Evolutionary conservation across 2,329 filamentous ascomycete species (phyloP).

Genomic region (Gliomastix tumulicola): DNA sequence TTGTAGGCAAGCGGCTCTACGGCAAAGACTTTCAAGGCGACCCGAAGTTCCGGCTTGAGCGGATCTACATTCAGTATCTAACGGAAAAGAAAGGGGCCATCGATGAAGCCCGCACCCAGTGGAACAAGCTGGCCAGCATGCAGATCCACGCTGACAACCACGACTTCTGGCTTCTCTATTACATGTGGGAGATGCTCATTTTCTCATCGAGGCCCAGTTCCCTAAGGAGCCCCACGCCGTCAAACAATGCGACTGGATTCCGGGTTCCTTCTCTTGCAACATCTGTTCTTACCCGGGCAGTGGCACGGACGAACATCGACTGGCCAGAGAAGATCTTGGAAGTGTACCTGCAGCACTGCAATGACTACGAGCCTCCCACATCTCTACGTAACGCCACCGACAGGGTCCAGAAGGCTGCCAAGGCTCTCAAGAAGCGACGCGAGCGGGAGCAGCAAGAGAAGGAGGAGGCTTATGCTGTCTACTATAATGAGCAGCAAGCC

Average conservation of each 20-base stretch:
- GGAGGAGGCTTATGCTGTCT: conserved; percentile 41
- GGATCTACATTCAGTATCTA: conserved; percentile 86
- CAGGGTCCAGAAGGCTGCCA: conserved; percentile 62
- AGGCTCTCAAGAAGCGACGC: conserved; percentile 55
- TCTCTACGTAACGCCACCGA: conserved; percentile 69
- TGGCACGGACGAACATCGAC: conserved; percentile 56
- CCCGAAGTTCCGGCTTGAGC: conserved; percentile 79
- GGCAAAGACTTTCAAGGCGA: conserved; percentile 76
- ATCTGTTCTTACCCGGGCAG: conserved; percentile 66
- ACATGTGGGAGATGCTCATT: conserved; percentile 80
- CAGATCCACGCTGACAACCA: conserved; percentile 67
- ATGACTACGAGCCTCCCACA: conserved; percentile 78
- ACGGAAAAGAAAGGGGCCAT: conserved; percentile 76
- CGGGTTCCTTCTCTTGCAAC: conserved; percentile 70
- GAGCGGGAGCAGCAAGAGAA: conserved; percentile 58
- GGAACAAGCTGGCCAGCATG: conserved; percentile 61
- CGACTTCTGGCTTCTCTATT: conserved; percentile 92
- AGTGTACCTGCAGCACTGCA: conserved; percentile 72
- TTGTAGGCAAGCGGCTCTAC: conserved; percentile 70
- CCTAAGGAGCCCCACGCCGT: conserved; percentile 46
- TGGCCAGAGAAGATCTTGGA: conserved; percentile 72
- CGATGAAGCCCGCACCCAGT: conserved; percentile 70
- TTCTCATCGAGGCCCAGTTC: conserved; percentile 37
- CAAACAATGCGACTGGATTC: conserved; percentile 34
- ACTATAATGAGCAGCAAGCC: conserved; percentile 24